Conservation (phyloP, 768 basidiomycete species). For the Coprinopsis strossmayeri region DNA sequence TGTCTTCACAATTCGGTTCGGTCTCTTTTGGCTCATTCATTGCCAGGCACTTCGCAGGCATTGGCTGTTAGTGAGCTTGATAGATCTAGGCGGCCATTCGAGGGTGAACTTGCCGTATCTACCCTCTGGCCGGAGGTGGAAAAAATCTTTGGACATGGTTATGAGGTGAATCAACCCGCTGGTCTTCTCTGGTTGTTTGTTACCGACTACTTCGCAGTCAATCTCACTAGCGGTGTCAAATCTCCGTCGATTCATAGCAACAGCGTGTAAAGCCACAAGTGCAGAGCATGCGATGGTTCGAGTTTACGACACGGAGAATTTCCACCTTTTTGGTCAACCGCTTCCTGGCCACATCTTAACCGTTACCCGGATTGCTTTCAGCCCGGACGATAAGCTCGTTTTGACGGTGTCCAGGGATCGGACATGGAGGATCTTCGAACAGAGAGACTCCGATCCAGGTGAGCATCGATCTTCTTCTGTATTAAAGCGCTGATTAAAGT, state of each 20-base stretch:
- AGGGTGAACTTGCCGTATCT: constrained; percentile 79
- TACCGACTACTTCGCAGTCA: constrained; percentile 40
- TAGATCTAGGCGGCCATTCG: constrained; percentile 56
- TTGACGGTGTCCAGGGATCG: constrained; percentile 89
- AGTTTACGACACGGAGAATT: constrained; percentile 67
- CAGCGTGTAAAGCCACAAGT: constrained; percentile 84
- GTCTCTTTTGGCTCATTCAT: background rate
- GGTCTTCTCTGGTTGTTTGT: background rate
- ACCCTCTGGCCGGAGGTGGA: constrained; percentile 97
- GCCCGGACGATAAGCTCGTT: constrained; percentile 72
- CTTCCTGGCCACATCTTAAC: constrained; percentile 84
- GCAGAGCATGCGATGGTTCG: constrained; percentile 88
- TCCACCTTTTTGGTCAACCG: constrained; percentile 63
- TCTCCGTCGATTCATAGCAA: constrained; percentile 66
- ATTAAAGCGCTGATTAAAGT: constrained; percentile 1
- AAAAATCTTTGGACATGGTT: constrained; percentile 97
- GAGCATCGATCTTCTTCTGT: constrained; percentile 7
- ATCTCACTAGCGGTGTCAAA: constrained; percentile 76
- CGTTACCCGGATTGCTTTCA: constrained; percentile 86
- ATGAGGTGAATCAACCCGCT: constrained; percentile 57
- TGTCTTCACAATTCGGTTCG: constrained; percentile 9
- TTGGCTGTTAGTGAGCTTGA: constrained; percentile 18
- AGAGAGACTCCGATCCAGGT: constrained; percentile 37
- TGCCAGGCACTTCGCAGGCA: constrained; percentile 16
- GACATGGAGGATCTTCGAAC: constrained; percentile 79